Conservation (phyloP, 2,329 filamentous ascomycete genomes). For the Cercospora sojina region DNA sequence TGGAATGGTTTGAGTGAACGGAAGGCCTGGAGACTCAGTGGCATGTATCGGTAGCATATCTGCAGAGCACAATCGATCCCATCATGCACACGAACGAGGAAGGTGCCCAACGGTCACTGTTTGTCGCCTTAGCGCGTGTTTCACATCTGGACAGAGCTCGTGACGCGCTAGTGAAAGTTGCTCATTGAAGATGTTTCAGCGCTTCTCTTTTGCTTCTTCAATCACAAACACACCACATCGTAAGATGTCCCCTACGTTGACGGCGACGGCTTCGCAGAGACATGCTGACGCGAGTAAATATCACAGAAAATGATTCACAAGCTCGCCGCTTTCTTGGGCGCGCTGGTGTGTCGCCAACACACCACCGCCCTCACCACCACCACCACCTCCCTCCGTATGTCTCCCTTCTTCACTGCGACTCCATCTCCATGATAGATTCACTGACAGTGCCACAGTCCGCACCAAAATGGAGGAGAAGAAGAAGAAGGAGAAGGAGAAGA, state of each 20-base stretch:
- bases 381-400: neutral
- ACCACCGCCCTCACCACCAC: constrained; percentile 3
- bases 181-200: neutral
- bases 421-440: neutral
- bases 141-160: neutral
- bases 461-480: constrained; percentile 5
- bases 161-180: constrained; percentile 5
- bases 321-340: constrained; percentile 1
- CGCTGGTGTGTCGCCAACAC: neutral
- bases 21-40: neutral
- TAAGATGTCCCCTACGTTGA: neutral
- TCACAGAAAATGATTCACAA: constrained; percentile 6
- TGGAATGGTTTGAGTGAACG: constrained; percentile 1
- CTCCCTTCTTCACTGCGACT: neutral
- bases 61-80: neutral
- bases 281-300: neutral
- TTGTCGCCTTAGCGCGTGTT: neutral
- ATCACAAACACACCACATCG: neutral
- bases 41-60: neutral
- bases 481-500: constrained; percentile 8
- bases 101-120: neutral
- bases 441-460: constrained; percentile 7
- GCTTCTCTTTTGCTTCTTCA: neutral
- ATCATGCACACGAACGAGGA: neutral
- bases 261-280: neutral